Conservation (phyloP, 192 early-diverging fungal species). For the Backusella westeae region DNA sequence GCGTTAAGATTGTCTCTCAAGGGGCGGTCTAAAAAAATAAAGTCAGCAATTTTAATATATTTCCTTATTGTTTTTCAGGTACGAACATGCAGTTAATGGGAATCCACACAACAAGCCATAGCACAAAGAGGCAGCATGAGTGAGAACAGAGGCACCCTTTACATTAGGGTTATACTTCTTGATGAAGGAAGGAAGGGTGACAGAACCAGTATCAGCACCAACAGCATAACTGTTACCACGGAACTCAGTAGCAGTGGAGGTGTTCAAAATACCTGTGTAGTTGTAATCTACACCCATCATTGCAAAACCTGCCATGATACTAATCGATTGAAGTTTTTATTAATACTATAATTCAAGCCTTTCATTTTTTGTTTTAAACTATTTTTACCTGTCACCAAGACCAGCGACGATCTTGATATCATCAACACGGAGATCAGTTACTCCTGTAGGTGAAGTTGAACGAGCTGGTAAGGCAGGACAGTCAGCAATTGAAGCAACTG, state of each 20-base stretch:
- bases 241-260: constrained; percentile 18
- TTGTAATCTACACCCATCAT: constrained; percentile 37
- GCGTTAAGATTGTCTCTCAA: constrained; percentile 40
- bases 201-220: constrained; percentile 48
- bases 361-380: background rate
- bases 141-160: constrained; percentile 38
- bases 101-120: constrained; percentile 1
- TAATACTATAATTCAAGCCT: background rate
- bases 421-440: constrained; percentile 52
- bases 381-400: constrained; percentile 47
- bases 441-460: constrained; percentile 16
- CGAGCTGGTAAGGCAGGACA: constrained; percentile 48
- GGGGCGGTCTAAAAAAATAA: constrained; percentile 15
- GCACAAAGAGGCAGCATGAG: constrained; percentile 34
- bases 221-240: constrained; percentile 50
- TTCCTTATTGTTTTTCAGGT: background rate
- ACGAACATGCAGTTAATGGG: constrained; percentile 10
- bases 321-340: background rate
- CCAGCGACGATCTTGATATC: constrained; percentile 53
- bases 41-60: background rate
- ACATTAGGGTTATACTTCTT: constrained; percentile 38
- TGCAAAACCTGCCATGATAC: constrained; percentile 58
- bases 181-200: constrained; percentile 46
- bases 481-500: background rate
- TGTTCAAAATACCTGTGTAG: background rate